Conservation (phyloP, 345 rosid genomes). For the Schrenkiella parvula region DNA sequence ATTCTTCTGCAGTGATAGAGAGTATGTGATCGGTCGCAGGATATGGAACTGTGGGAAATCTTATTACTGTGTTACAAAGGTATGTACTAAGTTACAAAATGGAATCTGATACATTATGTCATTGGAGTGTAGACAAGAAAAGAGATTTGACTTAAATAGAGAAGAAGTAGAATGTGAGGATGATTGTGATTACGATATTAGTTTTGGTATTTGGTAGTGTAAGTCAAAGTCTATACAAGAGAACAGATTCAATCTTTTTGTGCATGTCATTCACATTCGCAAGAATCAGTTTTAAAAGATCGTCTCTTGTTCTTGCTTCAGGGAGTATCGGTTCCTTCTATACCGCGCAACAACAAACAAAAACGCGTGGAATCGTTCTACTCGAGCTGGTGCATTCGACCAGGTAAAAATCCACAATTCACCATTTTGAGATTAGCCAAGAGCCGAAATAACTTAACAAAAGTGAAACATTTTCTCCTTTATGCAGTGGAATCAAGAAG, state of each 20-base stretch:
- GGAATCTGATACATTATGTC: not conserved
- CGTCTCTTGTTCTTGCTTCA: constrained; percentile 24
- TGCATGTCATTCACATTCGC: not conserved
- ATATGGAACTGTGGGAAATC: constrained; percentile 61
- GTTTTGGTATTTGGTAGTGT: not conserved
- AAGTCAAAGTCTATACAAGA: not conserved
- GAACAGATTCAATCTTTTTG: not conserved
- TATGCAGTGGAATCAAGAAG: constrained; percentile 60
- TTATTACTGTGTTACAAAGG: constrained; percentile 83
- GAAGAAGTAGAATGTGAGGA: not conserved
- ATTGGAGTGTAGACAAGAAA: no score
- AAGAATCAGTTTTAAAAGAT: not conserved
- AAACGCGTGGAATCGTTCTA: constrained; percentile 69
- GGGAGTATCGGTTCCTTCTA: constrained; percentile 56
- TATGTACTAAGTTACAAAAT: constrained; percentile 22
- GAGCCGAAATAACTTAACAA: not conserved
- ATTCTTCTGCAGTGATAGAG: constrained; percentile 80
- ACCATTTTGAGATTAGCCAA: not conserved
- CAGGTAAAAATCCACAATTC: constrained; percentile 38
- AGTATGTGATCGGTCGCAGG: constrained; percentile 76
- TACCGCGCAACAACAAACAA: constrained; percentile 52
- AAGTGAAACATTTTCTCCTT: not conserved
- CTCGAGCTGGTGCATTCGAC: constrained; percentile 81
- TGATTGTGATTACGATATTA: not conserved
- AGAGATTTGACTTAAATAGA: no score